Percentiles rank a stretch among this genome's conserved stretches.
These are phyloP conservation scores for Saccharomyces eubayanus DNA, from an alignment of 805 yeast species.

Conservation along the genomic window DNA sequence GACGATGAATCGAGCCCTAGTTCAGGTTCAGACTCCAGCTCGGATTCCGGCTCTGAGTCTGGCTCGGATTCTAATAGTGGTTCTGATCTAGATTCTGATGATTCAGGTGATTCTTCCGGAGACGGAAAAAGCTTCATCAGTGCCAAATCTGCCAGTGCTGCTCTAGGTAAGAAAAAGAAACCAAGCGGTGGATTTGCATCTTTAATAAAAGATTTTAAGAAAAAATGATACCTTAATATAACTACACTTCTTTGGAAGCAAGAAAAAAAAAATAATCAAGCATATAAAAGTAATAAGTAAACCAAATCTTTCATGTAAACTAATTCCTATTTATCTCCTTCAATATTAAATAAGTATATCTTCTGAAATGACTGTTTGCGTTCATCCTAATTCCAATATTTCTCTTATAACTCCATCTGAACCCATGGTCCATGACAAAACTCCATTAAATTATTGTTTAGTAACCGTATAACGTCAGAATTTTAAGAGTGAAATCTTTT, in stretches of 20 bases:
- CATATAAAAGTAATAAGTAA: background rate
- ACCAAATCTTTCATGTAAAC: background rate
- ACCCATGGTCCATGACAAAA: no score
- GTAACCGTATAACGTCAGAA: background rate
- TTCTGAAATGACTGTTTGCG: background rate
- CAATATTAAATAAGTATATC: background rate
- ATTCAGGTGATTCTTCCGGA: constrained; percentile 14
- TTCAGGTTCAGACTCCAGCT: constrained; percentile 17
- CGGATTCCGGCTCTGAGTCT: constrained; percentile 11
- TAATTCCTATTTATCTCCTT: background rate
- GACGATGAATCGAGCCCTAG: constrained; percentile 12
- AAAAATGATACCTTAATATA: constrained; percentile 1
- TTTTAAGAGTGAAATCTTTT: no score
- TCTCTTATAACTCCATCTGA: background rate
- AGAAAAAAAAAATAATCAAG: background rate
- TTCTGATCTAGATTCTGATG: constrained; percentile 8
- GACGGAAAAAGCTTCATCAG: constrained; percentile 34
- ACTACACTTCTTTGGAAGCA: background rate
- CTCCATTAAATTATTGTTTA: background rate
- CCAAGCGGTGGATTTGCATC: constrained; percentile 39
- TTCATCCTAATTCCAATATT: background rate
- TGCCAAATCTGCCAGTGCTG: constrained; percentile 38
- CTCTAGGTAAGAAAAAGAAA: constrained; percentile 32
- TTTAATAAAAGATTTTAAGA: constrained; percentile 40
- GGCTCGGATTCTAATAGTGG: constrained; percentile 7